Evolutionary conservation across 2,329 filamentous ascomycete species (phyloP), one percentile per base, ranked within the genome.

Genomic region (Claviceps capensis): DNA sequence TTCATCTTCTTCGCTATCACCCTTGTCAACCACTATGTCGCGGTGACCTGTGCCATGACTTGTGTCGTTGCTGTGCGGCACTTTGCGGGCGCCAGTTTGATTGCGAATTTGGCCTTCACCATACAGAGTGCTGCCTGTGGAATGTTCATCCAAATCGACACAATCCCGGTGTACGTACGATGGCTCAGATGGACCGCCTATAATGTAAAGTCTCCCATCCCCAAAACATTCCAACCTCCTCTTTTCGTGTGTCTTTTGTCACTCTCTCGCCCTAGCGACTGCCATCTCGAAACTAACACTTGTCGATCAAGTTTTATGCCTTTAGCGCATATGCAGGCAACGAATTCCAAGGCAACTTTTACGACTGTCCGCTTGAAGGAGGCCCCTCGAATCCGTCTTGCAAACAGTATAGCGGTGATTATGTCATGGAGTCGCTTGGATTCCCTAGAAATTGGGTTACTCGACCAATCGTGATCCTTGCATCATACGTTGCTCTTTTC

Each of bases 91-190:
- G 85, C 85, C 0, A 85, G 81, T 59, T 63, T 90, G 23, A 81
- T 88, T 47, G 84, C 79, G 9, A 90, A 90, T 58, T 66, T 89
- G 47, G 77, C 74, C 0, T 89, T 82, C 58, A 90, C 86, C 0
- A 57, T 89, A 19, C 86, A 90, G 61, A 83, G 78, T 2, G 80
- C 88, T 70, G 81, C 81, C 0, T 88, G 85, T 56, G 86, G 86
- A 1, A 88, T 83, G 64, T 89, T 90, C 57, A 79, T 89, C 14
- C 85, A 89, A 62, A 74, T 75, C 11, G 79, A 86, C 50, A 80
- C 82, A 5, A 85, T 90, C 3, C 84, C 86, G 0, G 72, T 89
- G 1, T 90, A 88, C 59, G 79, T 88, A n/a, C 74, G 85, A 52
- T 90, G 86, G 86, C 69, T 86, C 1, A 89, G 88, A 61, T 85